Conservation (phyloP, 2,329 filamentous ascomycete species). For the Epichloe festucae region DNA sequence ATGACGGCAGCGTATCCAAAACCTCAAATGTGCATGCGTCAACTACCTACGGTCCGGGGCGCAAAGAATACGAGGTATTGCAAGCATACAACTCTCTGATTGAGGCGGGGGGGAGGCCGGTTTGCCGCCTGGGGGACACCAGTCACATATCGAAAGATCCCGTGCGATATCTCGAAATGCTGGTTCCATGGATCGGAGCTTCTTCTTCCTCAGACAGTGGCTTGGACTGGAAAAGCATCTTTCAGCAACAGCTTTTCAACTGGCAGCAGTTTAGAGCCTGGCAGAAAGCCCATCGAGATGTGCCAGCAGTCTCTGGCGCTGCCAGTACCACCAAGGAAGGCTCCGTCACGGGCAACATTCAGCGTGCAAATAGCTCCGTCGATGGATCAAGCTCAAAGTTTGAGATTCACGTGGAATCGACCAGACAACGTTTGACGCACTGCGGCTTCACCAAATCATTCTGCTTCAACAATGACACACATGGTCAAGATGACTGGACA, state of each 20-base stretch:
- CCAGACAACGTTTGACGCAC: not conserved
- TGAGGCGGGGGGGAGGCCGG: conserved; percentile 2
- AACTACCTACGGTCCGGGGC: conserved; percentile 1
- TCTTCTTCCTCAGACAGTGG: not conserved
- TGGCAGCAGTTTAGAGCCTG: conserved; percentile 3
- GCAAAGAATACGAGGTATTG: conserved; percentile 5
- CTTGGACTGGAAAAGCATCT: conserved; percentile 4
- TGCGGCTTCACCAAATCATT: conserved; percentile 3
- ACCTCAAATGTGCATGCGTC: not conserved
- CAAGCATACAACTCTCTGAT: conserved; percentile 3
- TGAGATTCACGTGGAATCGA: not conserved
- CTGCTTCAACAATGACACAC: not conserved
- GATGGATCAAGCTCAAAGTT: not conserved
- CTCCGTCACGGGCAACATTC: no score
- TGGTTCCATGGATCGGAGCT: not conserved
- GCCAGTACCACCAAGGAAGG: not conserved
- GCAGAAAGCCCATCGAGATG: conserved; percentile 2
- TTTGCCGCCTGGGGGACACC: conserved; percentile 1
- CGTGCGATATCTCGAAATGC: not conserved
- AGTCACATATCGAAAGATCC: conserved; percentile 2
- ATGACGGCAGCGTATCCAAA: not conserved
- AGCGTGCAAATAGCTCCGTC: not conserved
- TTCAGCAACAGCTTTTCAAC: conserved; percentile 2
- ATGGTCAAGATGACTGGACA: conserved; percentile 3
- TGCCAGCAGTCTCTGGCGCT: not conserved